Base-by-base conservation (phyloP, 148 eudicot species). In the Bassia scoparia region DNA sequence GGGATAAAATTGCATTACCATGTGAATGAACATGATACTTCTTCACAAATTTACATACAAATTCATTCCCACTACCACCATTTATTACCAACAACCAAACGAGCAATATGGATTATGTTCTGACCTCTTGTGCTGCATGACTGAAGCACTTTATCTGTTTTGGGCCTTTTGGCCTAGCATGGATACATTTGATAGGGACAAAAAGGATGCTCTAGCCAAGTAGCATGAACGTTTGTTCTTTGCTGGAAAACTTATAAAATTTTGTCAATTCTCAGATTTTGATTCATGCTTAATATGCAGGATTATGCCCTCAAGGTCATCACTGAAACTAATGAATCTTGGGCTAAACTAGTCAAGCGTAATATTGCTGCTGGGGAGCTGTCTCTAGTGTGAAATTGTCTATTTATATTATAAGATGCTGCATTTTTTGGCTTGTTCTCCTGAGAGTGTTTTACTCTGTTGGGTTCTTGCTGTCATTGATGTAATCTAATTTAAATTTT, bases 281-380 rank as follows among this genome's bases (percentile, higher is more conserved):
- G 43, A 68, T 31, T 16, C 61, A 30, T 69, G 55, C 34, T 60
- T 31, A 1, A 69, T 63, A 50, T 68, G 49, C 91, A 94, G 98
- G 98, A 91, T 78, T 94, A 85, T 81, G 97, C 98, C 41, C 91
- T 91, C 44, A 94, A 88, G 86, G 89, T 94, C 58, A 94, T 94
- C 64, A 81, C 85, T 0, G 97, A 94, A 82, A 91, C 98, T 12
- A 94, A 94, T 31, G 98, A 94, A 69, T 82, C 97, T 2, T 94
- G 98, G 98, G 93, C 96, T 30, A 91, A 88, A 68, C 89, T 94
- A 60, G 91, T 94, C 49, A 94, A 91, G 75, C 89, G 98, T 73
- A 85, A 91, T 18, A 87, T 87, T 79, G 73, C 93, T 59, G 83
- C 97, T 18, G 98, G 98, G 74, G 96, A 94, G 79, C 89, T 94